A percentile compares a stretch with the other conserved stretches of the same genome.
These are phyloP conservation scores for Colletotrichum paranaense DNA, from an alignment of 2,329 filamentous ascomycete species.

Conservation along the genomic window DNA sequence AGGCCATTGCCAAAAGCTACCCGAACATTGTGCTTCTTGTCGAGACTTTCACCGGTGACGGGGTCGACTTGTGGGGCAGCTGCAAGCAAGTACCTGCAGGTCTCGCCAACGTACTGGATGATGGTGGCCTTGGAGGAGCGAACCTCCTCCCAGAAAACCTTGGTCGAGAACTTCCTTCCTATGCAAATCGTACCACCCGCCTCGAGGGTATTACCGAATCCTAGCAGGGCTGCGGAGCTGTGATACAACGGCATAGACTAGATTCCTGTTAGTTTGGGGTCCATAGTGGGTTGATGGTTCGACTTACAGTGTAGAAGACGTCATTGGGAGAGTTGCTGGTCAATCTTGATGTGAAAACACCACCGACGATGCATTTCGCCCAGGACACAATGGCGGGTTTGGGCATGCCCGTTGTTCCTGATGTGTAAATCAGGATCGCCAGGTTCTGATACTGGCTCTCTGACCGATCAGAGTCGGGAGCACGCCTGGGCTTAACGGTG, in stretches of 20 bases:
- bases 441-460: conserved; percentile 66
- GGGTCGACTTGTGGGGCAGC: conserved; percentile 72
- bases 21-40: conserved; percentile 78
- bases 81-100: conserved; percentile 82
- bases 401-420: conserved; percentile 85
- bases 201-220: conserved; percentile 70
- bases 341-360: conserved; percentile 64
- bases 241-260: conserved; percentile 94
- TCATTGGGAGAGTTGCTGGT: conserved; percentile 71
- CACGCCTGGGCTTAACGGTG: conserved; percentile 63
- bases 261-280: conserved; percentile 16
- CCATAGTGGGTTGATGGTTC: neutral
- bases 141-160: conserved; percentile 81
- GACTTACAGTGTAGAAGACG: conserved; percentile 77
- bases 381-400: conserved; percentile 84
- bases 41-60: conserved; percentile 73
- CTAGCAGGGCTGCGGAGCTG: conserved; percentile 79
- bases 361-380: conserved; percentile 70
- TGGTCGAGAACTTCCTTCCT: conserved; percentile 82
- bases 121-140: conserved; percentile 77
- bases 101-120: conserved; percentile 91
- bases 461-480: conserved; percentile 66
- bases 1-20: conserved; percentile 87
- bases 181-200: conserved; percentile 75
- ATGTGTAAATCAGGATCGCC: conserved; percentile 84